Base-by-base conservation (phyloP, 148 eudicot species). In the Suaeda aralocaspica region DNA sequence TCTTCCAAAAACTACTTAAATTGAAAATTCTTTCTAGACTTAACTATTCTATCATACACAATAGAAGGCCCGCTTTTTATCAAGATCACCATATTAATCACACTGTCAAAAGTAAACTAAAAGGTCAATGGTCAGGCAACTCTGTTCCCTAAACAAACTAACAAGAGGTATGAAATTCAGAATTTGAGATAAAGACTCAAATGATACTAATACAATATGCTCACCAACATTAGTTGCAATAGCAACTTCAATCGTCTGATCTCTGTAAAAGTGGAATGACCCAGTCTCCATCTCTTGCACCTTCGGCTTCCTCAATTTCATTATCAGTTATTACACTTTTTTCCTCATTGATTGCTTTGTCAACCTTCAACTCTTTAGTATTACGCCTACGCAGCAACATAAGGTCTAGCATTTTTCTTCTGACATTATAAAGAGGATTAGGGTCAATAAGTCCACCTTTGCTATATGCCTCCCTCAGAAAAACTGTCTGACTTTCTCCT, bases 341-440 rank as follows among this genome's bases (percentile, higher is more conserved):
- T 64, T 44, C 70, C 39, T 80, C 86, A 65, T 72, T 64, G 10
- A 16, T 66, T 67, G 59, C 76, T 34, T 59, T 67, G 18, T 25
- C 52, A 50, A 58, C 62, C 70, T 59, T 80, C 78, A 89, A 65
- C 30, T 77, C 83, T 52, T 72, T 78, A 56, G 90, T 89, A 78
- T 85, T 67, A 21, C 88, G 81, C 52, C 62, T 57, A 45, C 82
- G 87, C 68, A 82, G 76, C 72, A 85, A 61, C 67, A 89, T 77
- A 61, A 89, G 86, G 62, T 82, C 90, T 74, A 89, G 42, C 90
- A 91, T 87, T 72, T 91, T 87, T 76, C 85, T 88, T 74, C 96
- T 77, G 18, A 85, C 82, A 56, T 15, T 77, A 64, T 82, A 68
- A 66, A 91, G 65, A 45, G 59, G 79, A 57, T 84, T 81, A 9